Evolutionary conservation across 768 basidiomycete genomes (phyloP).

Genomic region (Lentinus tigrinus): DNA sequence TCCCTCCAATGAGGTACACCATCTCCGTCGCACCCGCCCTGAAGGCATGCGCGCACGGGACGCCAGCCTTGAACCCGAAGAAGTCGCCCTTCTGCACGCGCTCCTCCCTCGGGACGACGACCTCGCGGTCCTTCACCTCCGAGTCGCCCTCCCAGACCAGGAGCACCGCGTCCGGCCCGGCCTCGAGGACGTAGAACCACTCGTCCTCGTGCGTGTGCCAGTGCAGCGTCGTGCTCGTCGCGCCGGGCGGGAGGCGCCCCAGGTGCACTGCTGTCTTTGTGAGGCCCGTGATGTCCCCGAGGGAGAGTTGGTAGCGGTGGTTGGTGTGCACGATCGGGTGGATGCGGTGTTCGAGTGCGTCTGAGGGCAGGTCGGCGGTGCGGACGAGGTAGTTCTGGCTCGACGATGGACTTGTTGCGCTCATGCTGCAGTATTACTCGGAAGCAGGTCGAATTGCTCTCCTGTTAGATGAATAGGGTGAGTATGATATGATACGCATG

Average conservation of each 20-base stretch:
- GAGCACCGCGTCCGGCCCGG: conserved; percentile 4
- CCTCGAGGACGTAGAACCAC: conserved; percentile 15
- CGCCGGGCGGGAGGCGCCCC: conserved; percentile 6
- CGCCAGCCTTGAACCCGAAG: conserved; percentile 23
- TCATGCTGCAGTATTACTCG: too few species aligned
- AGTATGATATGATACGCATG: too few species aligned
- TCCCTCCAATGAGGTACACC: conserved; percentile 26
- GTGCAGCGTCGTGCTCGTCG: conserved; percentile 9
- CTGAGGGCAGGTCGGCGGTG: neutral
- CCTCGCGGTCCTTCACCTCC: neutral
- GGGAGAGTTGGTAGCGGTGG: conserved; percentile 2
- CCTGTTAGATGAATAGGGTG: too few species aligned
- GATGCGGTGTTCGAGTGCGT: neutral
- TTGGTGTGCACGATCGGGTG: conserved; percentile 4
- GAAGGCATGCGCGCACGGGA: conserved; percentile 18
- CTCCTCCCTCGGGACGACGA: conserved; percentile 16
- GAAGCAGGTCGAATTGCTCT: too few species aligned
- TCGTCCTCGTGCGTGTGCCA: conserved; percentile 17
- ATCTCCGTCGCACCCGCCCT: conserved; percentile 20
- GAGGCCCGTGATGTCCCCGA: conserved; percentile 10
- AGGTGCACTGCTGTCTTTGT: conserved; percentile 12
- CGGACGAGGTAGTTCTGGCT: conserved; percentile 2
- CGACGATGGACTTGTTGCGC: too few species aligned
- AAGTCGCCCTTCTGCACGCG: conserved; percentile 23
- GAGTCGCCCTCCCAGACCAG: neutral